These are phyloP conservation scores for Saccharomyces kudriavzevii DNA, from an alignment of 805 yeast genomes.

Conservation along the genomic window DNA sequence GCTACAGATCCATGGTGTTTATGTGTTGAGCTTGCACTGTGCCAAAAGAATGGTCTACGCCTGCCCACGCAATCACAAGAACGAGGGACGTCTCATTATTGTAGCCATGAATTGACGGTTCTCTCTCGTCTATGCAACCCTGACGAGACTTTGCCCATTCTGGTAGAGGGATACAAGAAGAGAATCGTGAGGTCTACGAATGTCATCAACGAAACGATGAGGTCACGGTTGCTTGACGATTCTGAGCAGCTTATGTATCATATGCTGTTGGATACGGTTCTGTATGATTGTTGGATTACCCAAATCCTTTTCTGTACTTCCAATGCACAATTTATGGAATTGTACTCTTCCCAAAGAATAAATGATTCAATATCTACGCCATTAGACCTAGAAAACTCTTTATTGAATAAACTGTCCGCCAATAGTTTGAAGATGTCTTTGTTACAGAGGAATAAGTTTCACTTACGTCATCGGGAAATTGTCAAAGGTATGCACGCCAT, in stretches of 20 bases:
- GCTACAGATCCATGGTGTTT: conserved; percentile 58
- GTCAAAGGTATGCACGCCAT: conserved; percentile 7
- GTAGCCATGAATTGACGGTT: conserved; percentile 33
- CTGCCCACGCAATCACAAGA: conserved; percentile 32
- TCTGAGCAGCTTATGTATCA: conserved; percentile 32
- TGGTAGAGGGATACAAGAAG: conserved; percentile 40
- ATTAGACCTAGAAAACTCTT: background rate
- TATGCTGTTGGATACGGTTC: conserved; percentile 37
- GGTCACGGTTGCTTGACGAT: conserved; percentile 26
- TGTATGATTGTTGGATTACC: conserved; percentile 46
- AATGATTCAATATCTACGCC: background rate
- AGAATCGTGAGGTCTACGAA: conserved; percentile 34
- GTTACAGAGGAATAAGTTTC: conserved; percentile 29
- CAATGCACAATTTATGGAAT: conserved; percentile 12
- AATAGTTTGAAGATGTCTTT: conserved; percentile 14
- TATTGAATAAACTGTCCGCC: conserved; percentile 8
- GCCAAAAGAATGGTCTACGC: conserved; percentile 36
- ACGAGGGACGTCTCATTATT: conserved; percentile 4
- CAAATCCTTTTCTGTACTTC: conserved; percentile 23
- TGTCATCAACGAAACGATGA: conserved; percentile 32
- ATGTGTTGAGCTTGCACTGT: conserved; percentile 35
- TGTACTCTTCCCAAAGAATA: conserved; percentile 14
- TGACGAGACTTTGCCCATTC: conserved; percentile 44
- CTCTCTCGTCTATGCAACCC: conserved; percentile 44
- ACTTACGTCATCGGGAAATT: conserved; percentile 32